Conservation (phyloP, 75 land plant genomes). For the Chamaecyparis obtusa region DNA sequence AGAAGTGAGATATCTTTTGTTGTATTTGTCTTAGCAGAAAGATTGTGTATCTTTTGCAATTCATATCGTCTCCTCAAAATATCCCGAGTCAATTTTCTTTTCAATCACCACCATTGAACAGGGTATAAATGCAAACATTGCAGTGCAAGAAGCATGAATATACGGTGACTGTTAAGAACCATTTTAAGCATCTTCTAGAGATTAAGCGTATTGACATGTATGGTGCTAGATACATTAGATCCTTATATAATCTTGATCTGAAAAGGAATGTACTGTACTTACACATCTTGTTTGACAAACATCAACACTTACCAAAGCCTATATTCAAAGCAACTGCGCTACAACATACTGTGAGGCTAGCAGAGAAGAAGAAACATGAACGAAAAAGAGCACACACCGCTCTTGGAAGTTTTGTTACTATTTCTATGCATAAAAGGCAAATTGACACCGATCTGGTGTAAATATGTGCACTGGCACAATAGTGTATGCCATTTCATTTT, state of each 20-base stretch:
- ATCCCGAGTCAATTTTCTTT: no score
- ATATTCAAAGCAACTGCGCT: constrained; percentile 74
- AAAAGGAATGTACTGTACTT: background rate
- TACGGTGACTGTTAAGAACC: constrained; percentile 70
- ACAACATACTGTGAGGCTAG: constrained; percentile 58
- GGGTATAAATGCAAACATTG: no score
- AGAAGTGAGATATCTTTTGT: no score
- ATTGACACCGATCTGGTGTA: no score
- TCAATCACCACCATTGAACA: no score
- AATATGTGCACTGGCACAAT: no score
- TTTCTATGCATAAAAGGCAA: no score
- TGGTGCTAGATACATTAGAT: background rate
- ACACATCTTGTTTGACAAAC: constrained; percentile 47
- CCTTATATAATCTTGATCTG: background rate
- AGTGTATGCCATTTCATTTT: no score
- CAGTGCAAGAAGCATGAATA: constrained; percentile 83
- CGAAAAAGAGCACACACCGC: constrained; percentile 88
- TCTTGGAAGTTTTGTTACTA: constrained; percentile 46
- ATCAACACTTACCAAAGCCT: constrained; percentile 86
- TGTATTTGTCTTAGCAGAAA: no score
- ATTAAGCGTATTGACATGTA: constrained; percentile 85
- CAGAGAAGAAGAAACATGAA: constrained; percentile 63
- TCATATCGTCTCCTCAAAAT: no score
- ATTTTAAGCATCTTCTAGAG: constrained; percentile 86
- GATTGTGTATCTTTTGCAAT: no score